phyloP scores from a whole-genome alignment of 1,284 basidiomycete genomes.

The Prillingera fragicola region DNA sequence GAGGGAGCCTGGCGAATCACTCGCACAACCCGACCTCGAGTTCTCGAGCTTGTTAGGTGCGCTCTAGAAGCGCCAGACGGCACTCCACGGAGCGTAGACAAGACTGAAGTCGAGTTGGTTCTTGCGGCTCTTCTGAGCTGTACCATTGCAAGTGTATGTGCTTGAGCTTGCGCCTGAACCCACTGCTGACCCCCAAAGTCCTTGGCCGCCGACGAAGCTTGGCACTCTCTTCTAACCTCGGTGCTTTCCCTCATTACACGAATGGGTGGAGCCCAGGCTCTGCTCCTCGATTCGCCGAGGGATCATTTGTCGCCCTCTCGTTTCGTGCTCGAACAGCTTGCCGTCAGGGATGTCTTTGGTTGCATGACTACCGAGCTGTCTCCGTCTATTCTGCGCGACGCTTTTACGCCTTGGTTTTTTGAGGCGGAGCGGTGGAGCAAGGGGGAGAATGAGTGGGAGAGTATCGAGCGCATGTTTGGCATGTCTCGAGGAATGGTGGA shows the following conservation, averaged over 20 bases:
- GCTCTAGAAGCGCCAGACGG: constrained; percentile 27
- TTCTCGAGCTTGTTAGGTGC: constrained; percentile 28
- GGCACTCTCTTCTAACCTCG: constrained; percentile 41
- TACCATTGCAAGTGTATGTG: constrained; percentile 42
- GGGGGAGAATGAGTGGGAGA: constrained; percentile 41
- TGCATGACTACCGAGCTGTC: constrained; percentile 43
- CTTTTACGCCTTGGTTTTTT: constrained; percentile 44
- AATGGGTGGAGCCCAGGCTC: constrained; percentile 37
- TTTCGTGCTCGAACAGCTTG: constrained; percentile 45
- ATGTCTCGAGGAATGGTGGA: constrained; percentile 42
- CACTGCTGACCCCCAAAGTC: constrained; percentile 20
- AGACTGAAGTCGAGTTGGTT: constrained; percentile 37
- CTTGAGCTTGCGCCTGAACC: not conserved
- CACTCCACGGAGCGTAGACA: constrained; percentile 23
- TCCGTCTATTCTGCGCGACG: constrained; percentile 37
- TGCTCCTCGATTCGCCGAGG: constrained; percentile 33
- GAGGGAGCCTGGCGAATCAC: constrained; percentile 33
- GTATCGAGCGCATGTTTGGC: constrained; percentile 43
- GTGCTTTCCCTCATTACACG: constrained; percentile 36
- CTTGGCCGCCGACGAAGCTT: constrained; percentile 42
- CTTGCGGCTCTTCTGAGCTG: constrained; percentile 40
- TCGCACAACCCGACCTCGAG: constrained; percentile 26
- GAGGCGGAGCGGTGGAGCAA: constrained; percentile 38
- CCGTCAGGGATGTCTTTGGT: constrained; percentile 44
- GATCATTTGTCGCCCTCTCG: constrained; percentile 34